These are phyloP conservation scores for Diplogelasinospora grovesii DNA, from an alignment of 495 filamentous ascomycete species.

Conservation along the genomic window DNA sequence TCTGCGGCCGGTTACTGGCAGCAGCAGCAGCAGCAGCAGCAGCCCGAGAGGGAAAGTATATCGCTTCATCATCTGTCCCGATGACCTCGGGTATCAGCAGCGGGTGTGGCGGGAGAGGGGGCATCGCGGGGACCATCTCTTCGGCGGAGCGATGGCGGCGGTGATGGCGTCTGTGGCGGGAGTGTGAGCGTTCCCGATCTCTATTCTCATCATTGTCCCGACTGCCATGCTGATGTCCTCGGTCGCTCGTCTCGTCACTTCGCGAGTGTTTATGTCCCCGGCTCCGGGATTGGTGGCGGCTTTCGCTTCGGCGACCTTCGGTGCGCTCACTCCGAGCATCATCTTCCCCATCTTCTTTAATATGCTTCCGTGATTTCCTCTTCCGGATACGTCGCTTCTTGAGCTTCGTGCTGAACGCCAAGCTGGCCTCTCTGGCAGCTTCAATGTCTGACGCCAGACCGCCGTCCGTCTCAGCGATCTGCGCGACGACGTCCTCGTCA, in stretches of 20 bases:
- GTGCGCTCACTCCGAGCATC: conserved; percentile 8
- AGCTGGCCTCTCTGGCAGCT: conserved; percentile 34
- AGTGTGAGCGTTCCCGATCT: conserved; percentile 11
- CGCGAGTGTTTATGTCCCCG: conserved; percentile 20
- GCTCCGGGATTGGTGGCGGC: conserved; percentile 14
- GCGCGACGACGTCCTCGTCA: conserved; percentile 12
- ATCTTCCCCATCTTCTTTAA: conserved; percentile 3
- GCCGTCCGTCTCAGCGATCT: conserved; percentile 10
- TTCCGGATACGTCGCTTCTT: conserved; percentile 42
- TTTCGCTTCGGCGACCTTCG: conserved; percentile 12
- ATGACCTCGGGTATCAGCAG: conserved; percentile 36
- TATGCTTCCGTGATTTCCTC: conserved; percentile 27
- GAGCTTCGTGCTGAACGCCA: conserved; percentile 39
- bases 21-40: too few species aligned
- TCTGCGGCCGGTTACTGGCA: too few species aligned
- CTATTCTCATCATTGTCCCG: not conserved
- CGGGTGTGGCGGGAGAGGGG: too few species aligned
- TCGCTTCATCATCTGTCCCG: conserved; percentile 33
- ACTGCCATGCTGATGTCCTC: conserved; percentile 11
- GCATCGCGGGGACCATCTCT: conserved; percentile 18
- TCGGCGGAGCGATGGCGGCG: conserved; percentile 26
- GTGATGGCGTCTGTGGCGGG: conserved; percentile 23
- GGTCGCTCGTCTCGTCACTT: conserved; percentile 22
- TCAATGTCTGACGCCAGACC: conserved; percentile 36
- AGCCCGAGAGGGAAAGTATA: too few species aligned